Evolutionary conservation across 208 protist genomes (phyloP).

Genomic region (Leishmania aethiopica): DNA sequence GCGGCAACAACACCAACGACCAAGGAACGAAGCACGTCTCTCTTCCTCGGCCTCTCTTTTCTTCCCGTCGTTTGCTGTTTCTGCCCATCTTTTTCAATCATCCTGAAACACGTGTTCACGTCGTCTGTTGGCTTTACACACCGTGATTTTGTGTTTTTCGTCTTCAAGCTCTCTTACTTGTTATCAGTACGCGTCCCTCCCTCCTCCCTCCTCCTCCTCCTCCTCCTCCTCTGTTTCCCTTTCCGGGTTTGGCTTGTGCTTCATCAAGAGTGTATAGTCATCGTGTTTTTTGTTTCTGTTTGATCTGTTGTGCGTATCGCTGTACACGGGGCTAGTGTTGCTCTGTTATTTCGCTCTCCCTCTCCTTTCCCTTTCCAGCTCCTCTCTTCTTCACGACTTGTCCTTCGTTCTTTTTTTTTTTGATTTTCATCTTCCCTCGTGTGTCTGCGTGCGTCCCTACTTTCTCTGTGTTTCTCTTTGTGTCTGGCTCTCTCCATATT

Average conservation of each 20-base stretch:
- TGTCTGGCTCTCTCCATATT: neutral
- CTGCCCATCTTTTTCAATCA: neutral
- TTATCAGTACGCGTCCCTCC: neutral
- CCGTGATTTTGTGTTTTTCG: neutral
- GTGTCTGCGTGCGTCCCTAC: neutral
- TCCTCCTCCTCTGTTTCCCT: neutral
- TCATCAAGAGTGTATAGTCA: neutral
- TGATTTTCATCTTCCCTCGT: neutral
- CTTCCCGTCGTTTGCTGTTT: neutral
- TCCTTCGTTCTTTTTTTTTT: constrained; percentile 4
- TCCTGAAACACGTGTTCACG: neutral
- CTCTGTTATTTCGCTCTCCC: neutral
- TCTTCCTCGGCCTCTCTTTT: neutral
- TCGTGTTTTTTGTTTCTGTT: neutral
- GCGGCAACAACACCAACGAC: neutral
- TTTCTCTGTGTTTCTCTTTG: neutral
- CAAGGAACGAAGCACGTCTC: neutral
- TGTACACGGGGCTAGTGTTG: neutral
- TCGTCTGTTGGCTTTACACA: neutral
- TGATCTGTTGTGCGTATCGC: constrained; percentile 3
- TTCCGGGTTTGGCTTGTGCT: neutral
- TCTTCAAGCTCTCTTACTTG: neutral
- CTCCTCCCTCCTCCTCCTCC: neutral
- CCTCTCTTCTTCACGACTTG: neutral
- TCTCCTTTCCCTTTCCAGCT: neutral